Base-by-base conservation (phyloP, 495 filamentous ascomycete species). In the Xylaria nigripes region DNA sequence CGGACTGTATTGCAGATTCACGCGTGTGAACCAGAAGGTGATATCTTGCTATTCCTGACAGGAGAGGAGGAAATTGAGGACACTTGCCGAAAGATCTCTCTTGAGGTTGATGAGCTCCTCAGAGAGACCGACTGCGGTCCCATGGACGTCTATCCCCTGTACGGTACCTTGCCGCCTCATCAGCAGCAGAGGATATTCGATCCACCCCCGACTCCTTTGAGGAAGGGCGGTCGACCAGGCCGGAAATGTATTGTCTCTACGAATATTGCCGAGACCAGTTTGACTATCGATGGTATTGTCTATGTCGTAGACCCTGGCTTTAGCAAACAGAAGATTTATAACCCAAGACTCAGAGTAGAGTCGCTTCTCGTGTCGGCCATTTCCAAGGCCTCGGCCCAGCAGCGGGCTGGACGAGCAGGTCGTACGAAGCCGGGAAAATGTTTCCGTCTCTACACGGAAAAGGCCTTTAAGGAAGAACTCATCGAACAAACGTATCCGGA, bases 41-140 rank as follows among this genome's bases (percentile, higher is more conserved):
- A 99, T 67, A 91, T 99, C 41, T 73, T 99, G 40, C 72, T 99
- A 22, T 99, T 99, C 72, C 75, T 99, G 67, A 99, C 94, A 27
- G 94, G 94, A 64, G 94, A 99, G 64, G 94, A 99, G 68, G 94
- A 99, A 67, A 99, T 99, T 64, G 94, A 99, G 70, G 94, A 97
- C 68, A 89, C 93, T 19, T 86, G 86, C 56, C 81, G 90, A 25
- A 95, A 96, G 62, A 96, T 99, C 57, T 76, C 78, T 19, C 75
- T 96, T 1, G 94, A 99, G 69, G 86, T 80, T 27, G 89, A 96
- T 58, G 90, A 97, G 65, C 87, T 96, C 79, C 76, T 87, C 13
- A 75, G 89, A 59, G 94, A 97, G 67, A 86, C 85, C 19, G 91
- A 92, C 70, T 87, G 86, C 34, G 94, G 94, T 24, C 94, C 90